Percentiles rank a stretch among this genome's conserved stretches.
phyloP scores from a whole-genome alignment of 768 basidiomycete species.

The Tephrocybe sp. region DNA sequence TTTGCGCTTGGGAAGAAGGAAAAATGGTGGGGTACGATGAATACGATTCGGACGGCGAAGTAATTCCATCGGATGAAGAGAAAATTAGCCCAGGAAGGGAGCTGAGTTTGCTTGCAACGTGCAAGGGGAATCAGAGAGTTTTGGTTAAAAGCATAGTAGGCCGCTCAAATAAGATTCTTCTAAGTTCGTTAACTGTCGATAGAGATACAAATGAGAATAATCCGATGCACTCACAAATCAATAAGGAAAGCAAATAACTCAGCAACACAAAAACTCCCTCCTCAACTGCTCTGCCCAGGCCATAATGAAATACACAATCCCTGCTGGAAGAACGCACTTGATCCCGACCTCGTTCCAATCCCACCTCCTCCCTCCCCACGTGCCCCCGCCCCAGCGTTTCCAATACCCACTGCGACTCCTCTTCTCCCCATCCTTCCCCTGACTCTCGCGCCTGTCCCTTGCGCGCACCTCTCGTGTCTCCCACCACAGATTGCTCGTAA shows the following conservation, averaged over 20 bases:
- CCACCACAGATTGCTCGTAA: constrained; percentile 84
- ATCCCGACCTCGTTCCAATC: constrained; percentile 75
- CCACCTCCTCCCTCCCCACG: constrained; percentile 68
- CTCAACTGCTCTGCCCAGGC: constrained; percentile 66
- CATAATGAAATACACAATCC: constrained; percentile 75
- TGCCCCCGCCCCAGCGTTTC: constrained; percentile 45
- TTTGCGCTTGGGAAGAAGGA: too few relatives aligned
- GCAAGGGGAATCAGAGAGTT: too few relatives aligned
- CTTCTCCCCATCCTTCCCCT: constrained; percentile 19
- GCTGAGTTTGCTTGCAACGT: too few relatives aligned
- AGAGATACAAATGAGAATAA: constrained; percentile 7
- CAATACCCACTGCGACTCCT: constrained; percentile 28
- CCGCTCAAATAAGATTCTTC: too few relatives aligned
- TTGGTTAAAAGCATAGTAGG: too few relatives aligned
- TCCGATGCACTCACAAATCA: neutral
- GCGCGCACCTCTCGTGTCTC: constrained; percentile 30
- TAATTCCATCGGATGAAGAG: too few relatives aligned
- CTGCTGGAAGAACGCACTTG: constrained; percentile 74
- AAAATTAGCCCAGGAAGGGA: too few relatives aligned
- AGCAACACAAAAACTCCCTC: constrained; percentile 40
- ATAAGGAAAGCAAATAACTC: constrained; percentile 1
- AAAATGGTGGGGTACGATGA: too few relatives aligned
- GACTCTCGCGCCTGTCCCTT: constrained; percentile 17
- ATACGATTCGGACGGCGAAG: too few relatives aligned
- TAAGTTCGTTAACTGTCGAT: neutral